These are phyloP conservation scores for Quercus cerris DNA, from an alignment of 306 rosid species.

Conservation along the genomic window DNA sequence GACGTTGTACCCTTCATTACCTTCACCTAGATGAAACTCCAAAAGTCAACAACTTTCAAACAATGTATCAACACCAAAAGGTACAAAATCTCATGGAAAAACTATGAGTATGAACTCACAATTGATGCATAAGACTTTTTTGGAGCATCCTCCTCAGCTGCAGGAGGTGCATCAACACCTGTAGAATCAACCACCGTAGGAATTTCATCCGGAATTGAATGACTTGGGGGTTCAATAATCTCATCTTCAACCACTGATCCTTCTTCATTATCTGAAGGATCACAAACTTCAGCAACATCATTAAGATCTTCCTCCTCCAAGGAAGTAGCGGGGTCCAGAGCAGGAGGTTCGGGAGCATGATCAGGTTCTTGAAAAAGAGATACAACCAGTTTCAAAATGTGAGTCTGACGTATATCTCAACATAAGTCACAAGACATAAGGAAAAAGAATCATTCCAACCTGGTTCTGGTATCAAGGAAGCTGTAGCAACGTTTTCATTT, in stretches of 20 bases:
- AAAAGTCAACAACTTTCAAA: conserved; percentile 23
- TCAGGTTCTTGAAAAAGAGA: conserved; percentile 49
- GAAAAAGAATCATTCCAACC: conserved; percentile 49
- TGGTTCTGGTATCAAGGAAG: conserved; percentile 46
- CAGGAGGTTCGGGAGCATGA: conserved; percentile 50
- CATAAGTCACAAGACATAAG: neutral
- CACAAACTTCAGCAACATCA: conserved; percentile 66
- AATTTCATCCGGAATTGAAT: conserved; percentile 37
- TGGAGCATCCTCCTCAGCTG: conserved; percentile 65
- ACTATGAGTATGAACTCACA: conserved; percentile 50
- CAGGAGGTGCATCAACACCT: conserved; percentile 47
- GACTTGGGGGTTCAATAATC: conserved; percentile 43
- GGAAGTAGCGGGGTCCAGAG: conserved; percentile 44
- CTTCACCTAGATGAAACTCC: conserved; percentile 46
- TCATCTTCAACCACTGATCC: conserved; percentile 69
- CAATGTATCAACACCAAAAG: neutral
- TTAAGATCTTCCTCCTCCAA: conserved; percentile 55
- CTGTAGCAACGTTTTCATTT: conserved; percentile 49
- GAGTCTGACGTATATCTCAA: conserved; percentile 5
- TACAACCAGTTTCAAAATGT: conserved; percentile 22
- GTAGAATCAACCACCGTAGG: conserved; percentile 40
- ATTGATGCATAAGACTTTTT: conserved; percentile 85
- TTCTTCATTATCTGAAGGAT: conserved; percentile 65
- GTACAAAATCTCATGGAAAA: conserved; percentile 1
- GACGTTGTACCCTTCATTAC: conserved; percentile 55